Percentiles rank a stretch among this genome's conserved stretches.
These are phyloP conservation scores for Zasmidium citrigriseum DNA, from an alignment of 2,329 filamentous ascomycete species.

Conservation along the genomic window DNA sequence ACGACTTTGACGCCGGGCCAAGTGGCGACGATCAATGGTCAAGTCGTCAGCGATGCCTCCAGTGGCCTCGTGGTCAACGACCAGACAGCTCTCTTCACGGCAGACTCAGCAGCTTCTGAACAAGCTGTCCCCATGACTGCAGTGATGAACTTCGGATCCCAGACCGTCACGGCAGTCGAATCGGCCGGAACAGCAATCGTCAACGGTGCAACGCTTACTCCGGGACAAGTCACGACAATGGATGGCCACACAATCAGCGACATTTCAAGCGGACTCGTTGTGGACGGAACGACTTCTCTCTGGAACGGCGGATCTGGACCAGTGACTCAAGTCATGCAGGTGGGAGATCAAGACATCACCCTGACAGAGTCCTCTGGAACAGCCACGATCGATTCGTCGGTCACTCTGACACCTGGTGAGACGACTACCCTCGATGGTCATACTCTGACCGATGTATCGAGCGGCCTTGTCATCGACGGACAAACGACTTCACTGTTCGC, in stretches of 20 bases:
- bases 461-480: neutral
- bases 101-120: neutral
- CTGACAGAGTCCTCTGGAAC: neutral
- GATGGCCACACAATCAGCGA: neutral
- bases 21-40: neutral
- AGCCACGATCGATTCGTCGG: neutral
- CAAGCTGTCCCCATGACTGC: neutral
- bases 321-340: neutral
- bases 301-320: neutral
- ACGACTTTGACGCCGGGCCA: neutral
- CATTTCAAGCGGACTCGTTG: neutral
- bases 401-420: neutral
- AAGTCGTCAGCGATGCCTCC: neutral
- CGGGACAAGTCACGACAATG: neutral
- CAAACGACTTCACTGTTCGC: neutral
- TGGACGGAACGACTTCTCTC: neutral
- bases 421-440: neutral
- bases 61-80: neutral
- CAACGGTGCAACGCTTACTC: neutral
- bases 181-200: neutral
- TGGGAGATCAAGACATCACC: neutral
- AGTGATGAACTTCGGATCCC: neutral
- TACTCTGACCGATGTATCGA: neutral
- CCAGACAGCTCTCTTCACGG: neutral
- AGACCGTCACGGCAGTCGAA: neutral